Evolutionary conservation across 768 basidiomycete genomes (phyloP), one percentile per base, ranked within the genome.

Genomic region (Termitomyces sp.): DNA sequence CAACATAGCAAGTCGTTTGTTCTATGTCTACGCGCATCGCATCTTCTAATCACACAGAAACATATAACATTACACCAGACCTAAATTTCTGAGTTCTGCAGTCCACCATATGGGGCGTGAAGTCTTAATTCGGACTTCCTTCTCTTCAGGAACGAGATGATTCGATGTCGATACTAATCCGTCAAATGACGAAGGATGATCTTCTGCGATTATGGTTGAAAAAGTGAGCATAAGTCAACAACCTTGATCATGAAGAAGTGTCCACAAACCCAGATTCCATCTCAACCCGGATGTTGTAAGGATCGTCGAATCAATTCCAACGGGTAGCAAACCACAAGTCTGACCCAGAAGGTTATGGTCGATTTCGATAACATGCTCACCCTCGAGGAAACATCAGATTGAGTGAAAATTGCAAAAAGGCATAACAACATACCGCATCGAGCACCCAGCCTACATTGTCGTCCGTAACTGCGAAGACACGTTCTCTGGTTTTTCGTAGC

Each of bases 321-420:
- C 81, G 1, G 97, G 97, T 10, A 99, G 80, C n/a, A 98, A 79
- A 0, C 95, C 97, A 67, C 97, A 99, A 0, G 95, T 98, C 50
- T 83, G 82, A 0, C 95, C 96, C 40, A 97, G 74, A 9, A 85
- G 62, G 0, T 70, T 64, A 61, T 91, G 89, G 64, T 95, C 86
- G 43, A 98, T 79, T 11, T 76, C 67, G 56, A 99, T 89, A 5
- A 70, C 66, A 67, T 98, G 96, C 64, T 87, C 83, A 19, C 96
- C 96, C 94, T 97, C 46, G 32, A 11, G 19, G 10, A 3, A 43
- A 27, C 42, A 50, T 45, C 34, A 57, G 21, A 53, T 32, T 23
- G 56, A 12, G 37, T 12, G 39, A 16, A 59, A 51, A 25, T 23
- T 34, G 32, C 9, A 25, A 46, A 49, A 34, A 39, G 16, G 50